Base-by-base conservation (phyloP, 2,329 filamentous ascomycete species). In the Dendrostoma leiphaemia region DNA sequence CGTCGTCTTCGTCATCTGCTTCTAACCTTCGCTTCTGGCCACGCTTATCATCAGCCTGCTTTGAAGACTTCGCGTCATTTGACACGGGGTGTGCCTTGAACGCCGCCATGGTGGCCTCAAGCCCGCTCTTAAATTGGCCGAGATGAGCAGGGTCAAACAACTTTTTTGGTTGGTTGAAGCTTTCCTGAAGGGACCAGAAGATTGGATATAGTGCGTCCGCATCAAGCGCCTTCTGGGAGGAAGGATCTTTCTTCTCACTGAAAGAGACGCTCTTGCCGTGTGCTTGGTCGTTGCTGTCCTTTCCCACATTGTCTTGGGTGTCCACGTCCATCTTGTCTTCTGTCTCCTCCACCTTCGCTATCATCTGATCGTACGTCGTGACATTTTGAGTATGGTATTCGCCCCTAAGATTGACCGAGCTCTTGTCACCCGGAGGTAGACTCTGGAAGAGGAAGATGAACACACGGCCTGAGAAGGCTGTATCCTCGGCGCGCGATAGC, bases 391-490 rank as follows among this genome's bases (percentile, higher is more conserved):
- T 84, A 65, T 99, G 94, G 62, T 94, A 99, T 73, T 97, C 93
- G 62, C 94, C 94, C 48, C 94, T 84, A 35, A 97, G 79, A 66
- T 99, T 99, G 47, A 99, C 94, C 0, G 94, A 97, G 68, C 94
- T 97, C 68, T 93, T 94, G 71, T 99, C 95, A 29, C 93, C 93
- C 0, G 99, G 78, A 1, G 94, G 94, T 65, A 99, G 97, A 69
- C 91, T 96, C 69, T 99, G 94, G 71, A 97, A 99, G 67, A 99
- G 84, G 71, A 97, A 99, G 60, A 99, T 97, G 71, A 97, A 97
- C 24, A 99, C 94, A 35, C 94, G 84, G 15, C 94, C 94, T 66
- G 94, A 99, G 68, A 99, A 99, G 1, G 95, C 91, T 0, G 94
- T 95, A 70, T 99, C 94, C 69, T 97, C 92, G 4, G 94, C 93